phyloP scores from a whole-genome alignment of 2,329 filamentous ascomycete genomes.

The Thermochaetoides dissita region DNA sequence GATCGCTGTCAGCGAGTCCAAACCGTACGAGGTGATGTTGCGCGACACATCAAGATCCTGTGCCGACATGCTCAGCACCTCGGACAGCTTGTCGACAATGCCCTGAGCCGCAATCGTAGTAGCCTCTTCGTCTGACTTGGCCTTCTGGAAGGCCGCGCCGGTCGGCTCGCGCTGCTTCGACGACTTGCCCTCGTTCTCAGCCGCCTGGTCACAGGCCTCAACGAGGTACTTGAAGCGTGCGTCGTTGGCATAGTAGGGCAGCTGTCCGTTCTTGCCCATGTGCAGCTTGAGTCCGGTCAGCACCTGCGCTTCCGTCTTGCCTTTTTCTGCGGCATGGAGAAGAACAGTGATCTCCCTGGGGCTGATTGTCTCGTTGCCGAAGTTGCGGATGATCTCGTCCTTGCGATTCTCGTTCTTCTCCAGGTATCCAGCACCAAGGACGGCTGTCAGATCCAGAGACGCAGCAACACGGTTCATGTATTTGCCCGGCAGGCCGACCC shows the following conservation, averaged over 20 bases:
- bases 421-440: conserved; percentile 36
- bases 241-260: conserved; percentile 40
- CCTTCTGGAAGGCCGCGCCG: conserved; percentile 28
- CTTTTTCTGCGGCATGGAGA: conserved; percentile 35
- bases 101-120: conserved; percentile 31
- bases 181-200: conserved; percentile 18
- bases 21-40: conserved; percentile 27
- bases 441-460: conserved; percentile 37
- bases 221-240: conserved; percentile 39
- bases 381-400: conserved; percentile 25
- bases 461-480: conserved; percentile 15
- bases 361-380: conserved; percentile 33
- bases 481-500: conserved; percentile 16
- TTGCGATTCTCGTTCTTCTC: conserved; percentile 36
- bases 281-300: conserved; percentile 36
- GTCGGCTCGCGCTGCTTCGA: conserved; percentile 25
- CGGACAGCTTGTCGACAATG: conserved; percentile 33
- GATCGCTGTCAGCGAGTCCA: conserved; percentile 36
- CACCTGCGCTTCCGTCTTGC: conserved; percentile 27
- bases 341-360: conserved; percentile 41
- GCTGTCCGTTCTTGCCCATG: conserved; percentile 32
- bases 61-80: conserved; percentile 34
- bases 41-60: conserved; percentile 35
- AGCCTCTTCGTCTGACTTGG: conserved; percentile 30
- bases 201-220: conserved; percentile 25